Percentiles rank a stretch among this genome's conserved stretches.
Conservation (phyloP, 2,329 filamentous ascomycete genomes). For the Hysterium pulicare region DNA sequence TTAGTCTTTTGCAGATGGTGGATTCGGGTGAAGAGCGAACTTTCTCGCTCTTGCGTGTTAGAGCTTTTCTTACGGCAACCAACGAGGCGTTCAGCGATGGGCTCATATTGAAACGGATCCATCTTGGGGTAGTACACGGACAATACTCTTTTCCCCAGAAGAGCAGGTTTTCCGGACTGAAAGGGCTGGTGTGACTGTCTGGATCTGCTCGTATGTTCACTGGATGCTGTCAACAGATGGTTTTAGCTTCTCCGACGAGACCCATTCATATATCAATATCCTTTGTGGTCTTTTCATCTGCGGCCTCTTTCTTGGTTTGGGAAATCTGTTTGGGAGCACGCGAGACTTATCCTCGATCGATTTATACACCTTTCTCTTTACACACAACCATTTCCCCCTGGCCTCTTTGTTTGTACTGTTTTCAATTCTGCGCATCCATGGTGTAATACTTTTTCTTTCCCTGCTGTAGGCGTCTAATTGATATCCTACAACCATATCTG, state of each 20-base stretch:
- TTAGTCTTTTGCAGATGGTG: conserved; percentile 26
- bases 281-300: conserved; percentile 3
- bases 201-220: conserved; percentile 2
- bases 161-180: conserved; percentile 24
- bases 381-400: conserved; percentile 5
- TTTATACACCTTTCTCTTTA: conserved; percentile 5
- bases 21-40: conserved; percentile 14
- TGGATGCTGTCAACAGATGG: conserved; percentile 2
- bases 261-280: conserved; percentile 2
- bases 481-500: conserved; percentile 4
- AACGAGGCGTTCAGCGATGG: conserved; percentile 39
- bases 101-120: conserved; percentile 36
- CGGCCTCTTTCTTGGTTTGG: conserved; percentile 1
- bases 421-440: conserved; percentile 18
- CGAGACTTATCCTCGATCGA: background rate
- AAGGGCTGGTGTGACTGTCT: conserved; percentile 29
- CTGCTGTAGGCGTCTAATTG: conserved; percentile 14
- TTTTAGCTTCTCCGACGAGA: background rate
- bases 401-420: conserved; percentile 5
- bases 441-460: conserved; percentile 21
- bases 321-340: conserved; percentile 1
- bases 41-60: conserved; percentile 18
- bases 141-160: conserved; percentile 29
- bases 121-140: conserved; percentile 39
- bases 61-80: conserved; percentile 31